These are phyloP conservation scores for Auriscalpium microsporum DNA, from an alignment of 768 basidiomycete species.

Conservation along the genomic window DNA sequence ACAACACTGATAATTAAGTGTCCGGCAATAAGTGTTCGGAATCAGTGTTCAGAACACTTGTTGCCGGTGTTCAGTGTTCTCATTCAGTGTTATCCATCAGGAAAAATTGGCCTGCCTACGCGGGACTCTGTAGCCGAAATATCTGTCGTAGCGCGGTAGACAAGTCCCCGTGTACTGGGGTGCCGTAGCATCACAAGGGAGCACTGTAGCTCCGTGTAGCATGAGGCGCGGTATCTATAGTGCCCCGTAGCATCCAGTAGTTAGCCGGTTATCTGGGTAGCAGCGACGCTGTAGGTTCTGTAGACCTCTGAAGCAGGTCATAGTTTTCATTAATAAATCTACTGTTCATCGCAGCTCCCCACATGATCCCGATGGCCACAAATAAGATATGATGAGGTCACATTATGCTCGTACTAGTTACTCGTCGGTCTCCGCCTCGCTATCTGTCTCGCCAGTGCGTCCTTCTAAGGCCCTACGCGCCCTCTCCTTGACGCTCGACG, in stretches of 20 bases:
- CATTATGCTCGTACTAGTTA: no score
- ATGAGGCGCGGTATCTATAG: neutral
- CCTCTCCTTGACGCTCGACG: neutral
- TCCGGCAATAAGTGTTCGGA: no score
- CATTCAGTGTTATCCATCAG: neutral
- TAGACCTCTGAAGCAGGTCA: neutral
- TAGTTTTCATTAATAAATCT: neutral
- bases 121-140: neutral
- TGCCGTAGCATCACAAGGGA: neutral
- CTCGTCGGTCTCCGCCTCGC: no score
- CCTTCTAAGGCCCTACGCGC: neutral
- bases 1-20: no score
- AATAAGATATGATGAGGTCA: no score
- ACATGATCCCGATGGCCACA: no score
- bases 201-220: neutral
- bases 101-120: neutral
- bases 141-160: neutral
- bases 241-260: neutral
- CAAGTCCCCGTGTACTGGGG: neutral
- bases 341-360: neutral
- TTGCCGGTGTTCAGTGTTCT: no score
- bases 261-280: neutral
- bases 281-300: no score
- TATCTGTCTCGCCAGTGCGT: neutral
- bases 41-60: no score